phyloP scores from a whole-genome alignment of 495 filamentous ascomycete species.

The Tricharina praecox region DNA sequence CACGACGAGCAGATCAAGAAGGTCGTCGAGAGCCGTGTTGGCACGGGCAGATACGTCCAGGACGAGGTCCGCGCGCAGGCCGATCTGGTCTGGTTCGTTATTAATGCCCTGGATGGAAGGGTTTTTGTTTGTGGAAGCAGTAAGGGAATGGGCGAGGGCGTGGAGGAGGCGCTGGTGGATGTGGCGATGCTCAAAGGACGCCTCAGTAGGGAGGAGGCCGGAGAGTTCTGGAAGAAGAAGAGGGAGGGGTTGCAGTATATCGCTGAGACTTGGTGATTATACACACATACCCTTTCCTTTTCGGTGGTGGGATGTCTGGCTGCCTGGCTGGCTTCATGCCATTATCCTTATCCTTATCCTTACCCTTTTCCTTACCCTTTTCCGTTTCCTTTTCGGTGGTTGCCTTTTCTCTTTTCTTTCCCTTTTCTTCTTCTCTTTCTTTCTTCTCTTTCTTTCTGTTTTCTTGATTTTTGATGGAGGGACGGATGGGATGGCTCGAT shows the following conservation, averaged over 20 bases:
- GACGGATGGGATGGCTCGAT: no score
- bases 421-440: not conserved
- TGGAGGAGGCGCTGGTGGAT: conserved; percentile 64
- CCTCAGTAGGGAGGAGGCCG: conserved; percentile 52
- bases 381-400: not conserved
- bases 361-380: no score
- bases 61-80: conserved; percentile 75
- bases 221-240: conserved; percentile 64
- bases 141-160: conserved; percentile 94
- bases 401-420: not conserved
- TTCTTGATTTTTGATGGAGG: no score
- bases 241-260: conserved; percentile 75
- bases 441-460: conserved; percentile 1
- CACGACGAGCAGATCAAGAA: conserved; percentile 83
- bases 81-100: conserved; percentile 90
- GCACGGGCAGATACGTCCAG: conserved; percentile 66
- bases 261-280: conserved; percentile 42
- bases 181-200: conserved; percentile 69
- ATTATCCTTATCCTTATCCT: no score
- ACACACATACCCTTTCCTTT: no score
- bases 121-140: conserved; percentile 90
- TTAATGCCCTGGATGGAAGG: conserved; percentile 81
- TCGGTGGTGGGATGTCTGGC: no score
- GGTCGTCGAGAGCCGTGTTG: conserved; percentile 72
- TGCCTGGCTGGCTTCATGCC: no score